phyloP scores from a whole-genome alignment of 2,329 filamentous ascomycete species.

The Botryosphaeria dothidea region DNA sequence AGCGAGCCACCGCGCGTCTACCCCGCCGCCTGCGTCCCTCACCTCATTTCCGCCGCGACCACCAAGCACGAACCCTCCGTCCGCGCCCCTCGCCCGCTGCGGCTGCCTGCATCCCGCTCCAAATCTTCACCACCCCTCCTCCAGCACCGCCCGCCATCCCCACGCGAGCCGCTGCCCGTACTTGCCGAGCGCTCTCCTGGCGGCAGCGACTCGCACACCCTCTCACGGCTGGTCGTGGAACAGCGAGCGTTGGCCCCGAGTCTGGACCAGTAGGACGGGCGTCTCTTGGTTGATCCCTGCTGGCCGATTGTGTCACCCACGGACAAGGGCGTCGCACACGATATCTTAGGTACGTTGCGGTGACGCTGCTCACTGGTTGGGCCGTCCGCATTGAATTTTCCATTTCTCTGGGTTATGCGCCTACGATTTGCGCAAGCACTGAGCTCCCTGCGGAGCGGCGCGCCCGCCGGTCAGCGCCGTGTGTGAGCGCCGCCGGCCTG shows the following conservation, averaged over 20 bases:
- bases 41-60: constrained; percentile 17
- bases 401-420: constrained; percentile 17
- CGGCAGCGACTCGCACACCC: background rate
- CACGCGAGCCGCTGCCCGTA: background rate
- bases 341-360: constrained; percentile 20
- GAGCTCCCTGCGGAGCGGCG: constrained; percentile 9
- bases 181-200: background rate
- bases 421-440: constrained; percentile 10
- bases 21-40: constrained; percentile 12
- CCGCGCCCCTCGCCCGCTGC: constrained; percentile 5
- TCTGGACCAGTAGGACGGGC: constrained; percentile 7
- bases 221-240: constrained; percentile 15
- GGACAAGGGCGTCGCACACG: constrained; percentile 18
- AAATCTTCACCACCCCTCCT: background rate
- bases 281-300: constrained; percentile 12
- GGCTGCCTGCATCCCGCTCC: constrained; percentile 6
- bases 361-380: constrained; percentile 17
- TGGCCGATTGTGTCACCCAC: constrained; percentile 18
- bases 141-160: background rate
- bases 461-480: background rate
- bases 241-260: constrained; percentile 10
- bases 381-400: constrained; percentile 16
- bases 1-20: constrained; percentile 9
- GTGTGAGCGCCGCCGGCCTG: background rate
- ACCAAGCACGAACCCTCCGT: background rate